Percentiles rank a stretch among this genome's conserved stretches.
These are phyloP conservation scores for Desmodesmus armatus DNA, from an alignment of 139 green algal species.

Conservation along the genomic window DNA sequence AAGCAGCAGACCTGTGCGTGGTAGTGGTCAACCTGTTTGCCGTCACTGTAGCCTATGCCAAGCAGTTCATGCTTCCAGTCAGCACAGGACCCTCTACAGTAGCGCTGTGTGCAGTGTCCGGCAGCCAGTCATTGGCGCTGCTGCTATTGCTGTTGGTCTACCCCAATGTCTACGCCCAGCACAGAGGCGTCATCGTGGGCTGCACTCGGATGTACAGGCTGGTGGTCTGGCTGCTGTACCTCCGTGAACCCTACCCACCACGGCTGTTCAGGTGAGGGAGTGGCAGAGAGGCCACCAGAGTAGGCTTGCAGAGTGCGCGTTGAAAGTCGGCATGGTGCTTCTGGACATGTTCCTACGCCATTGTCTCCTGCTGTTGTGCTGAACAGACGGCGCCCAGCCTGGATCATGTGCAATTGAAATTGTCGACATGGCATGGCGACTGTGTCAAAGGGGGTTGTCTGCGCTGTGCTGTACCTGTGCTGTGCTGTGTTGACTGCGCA, in stretches of 20 bases:
- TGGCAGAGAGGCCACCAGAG: no score
- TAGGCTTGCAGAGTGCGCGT: no score
- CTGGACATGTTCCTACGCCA: no score
- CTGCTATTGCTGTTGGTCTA: slow-evolving; percentile 15
- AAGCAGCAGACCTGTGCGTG: slow-evolving; percentile 34
- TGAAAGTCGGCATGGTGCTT: no score
- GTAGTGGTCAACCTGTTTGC: slow-evolving; percentile 21
- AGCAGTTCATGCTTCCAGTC: not conserved
- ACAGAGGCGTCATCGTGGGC: slow-evolving; percentile 16
- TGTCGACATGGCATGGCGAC: no score
- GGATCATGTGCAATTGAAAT: not conserved
- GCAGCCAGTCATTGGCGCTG: not conserved
- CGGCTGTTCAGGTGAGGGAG: slow-evolving; percentile 33
- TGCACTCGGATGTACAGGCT: slow-evolving; percentile 35
- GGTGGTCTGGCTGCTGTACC: slow-evolving; percentile 31
- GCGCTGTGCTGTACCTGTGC: not conserved
- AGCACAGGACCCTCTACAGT: not conserved
- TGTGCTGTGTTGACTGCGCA: no score
- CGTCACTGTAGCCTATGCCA: slow-evolving; percentile 2
- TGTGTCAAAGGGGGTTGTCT: no score
- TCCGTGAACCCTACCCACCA: slow-evolving; percentile 7
- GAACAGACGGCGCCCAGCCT: no score
- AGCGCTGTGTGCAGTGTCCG: not conserved
- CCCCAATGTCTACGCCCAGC: slow-evolving; percentile 17
- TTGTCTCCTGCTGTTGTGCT: no score